Evolutionary conservation across 2,329 filamentous ascomycete species (phyloP).

Genomic region (Colletotrichum caudatum): DNA sequence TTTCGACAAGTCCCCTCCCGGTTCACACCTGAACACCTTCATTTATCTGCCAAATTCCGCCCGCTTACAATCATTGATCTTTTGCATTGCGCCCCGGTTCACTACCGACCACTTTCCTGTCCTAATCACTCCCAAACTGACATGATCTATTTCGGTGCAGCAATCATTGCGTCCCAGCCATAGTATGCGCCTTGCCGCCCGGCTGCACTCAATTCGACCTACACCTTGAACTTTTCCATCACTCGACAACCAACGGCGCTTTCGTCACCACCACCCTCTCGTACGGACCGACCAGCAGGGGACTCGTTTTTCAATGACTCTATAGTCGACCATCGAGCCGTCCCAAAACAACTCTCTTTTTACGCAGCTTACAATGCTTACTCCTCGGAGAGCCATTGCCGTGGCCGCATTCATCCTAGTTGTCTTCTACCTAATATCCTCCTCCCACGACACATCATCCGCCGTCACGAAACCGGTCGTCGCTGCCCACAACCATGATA

Average conservation of each 20-base stretch:
- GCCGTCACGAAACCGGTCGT: conserved; percentile 44
- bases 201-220: conserved; percentile 25
- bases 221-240: not conserved
- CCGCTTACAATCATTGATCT: conserved; percentile 10
- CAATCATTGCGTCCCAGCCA: conserved; percentile 14
- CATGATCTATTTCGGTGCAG: conserved; percentile 31
- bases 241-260: conserved; percentile 18
- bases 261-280: conserved; percentile 20
- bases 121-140: conserved; percentile 36
- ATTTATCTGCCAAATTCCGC: conserved; percentile 36
- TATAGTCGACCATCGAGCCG: conserved; percentile 14
- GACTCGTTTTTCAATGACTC: conserved; percentile 14
- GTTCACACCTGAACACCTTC: conserved; percentile 20
- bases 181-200: not conserved
- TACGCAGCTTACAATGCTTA: conserved; percentile 71
- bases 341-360: conserved; percentile 18
- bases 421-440: conserved; percentile 76
- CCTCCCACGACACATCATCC: conserved; percentile 61
- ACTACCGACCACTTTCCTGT: conserved; percentile 21
- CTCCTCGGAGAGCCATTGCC: conserved; percentile 80
- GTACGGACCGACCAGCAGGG: conserved; percentile 12
- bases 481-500: conserved; percentile 42
- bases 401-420: conserved; percentile 77
- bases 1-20: conserved; percentile 8
- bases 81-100: conserved; percentile 18